Conservation (phyloP, 805 yeast species). For the Yarrowia yakushimensis region DNA sequence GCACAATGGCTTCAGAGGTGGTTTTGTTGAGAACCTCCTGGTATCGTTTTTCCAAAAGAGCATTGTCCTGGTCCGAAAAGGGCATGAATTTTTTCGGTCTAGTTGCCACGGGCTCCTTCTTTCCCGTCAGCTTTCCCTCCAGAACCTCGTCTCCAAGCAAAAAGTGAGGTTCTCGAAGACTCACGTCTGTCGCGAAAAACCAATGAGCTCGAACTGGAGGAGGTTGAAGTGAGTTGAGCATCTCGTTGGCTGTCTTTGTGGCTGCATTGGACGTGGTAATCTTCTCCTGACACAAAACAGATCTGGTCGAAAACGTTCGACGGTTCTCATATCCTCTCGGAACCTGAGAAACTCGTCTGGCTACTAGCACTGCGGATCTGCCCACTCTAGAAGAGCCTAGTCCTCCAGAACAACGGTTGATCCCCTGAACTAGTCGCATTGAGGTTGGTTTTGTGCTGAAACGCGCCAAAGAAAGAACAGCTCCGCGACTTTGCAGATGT, state of each 20-base stretch:
- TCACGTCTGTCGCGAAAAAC: constrained; percentile 83
- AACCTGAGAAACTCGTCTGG: neutral
- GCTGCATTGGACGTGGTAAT: neutral
- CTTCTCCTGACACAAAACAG: neutral
- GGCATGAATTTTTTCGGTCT: constrained; percentile 57
- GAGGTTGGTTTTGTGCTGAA: neutral
- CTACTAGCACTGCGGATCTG: neutral
- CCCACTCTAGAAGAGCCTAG: neutral
- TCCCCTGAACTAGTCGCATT: neutral
- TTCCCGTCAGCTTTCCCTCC: constrained; percentile 33
- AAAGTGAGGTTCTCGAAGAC: constrained; percentile 63
- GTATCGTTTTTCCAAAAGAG: constrained; percentile 53
- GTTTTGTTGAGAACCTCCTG: constrained; percentile 32
- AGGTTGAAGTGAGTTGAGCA: constrained; percentile 10
- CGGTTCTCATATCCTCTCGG: neutral
- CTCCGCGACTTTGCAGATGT: neutral
- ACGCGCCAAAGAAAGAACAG: neutral
- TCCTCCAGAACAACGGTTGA: neutral
- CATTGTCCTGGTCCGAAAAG: constrained; percentile 62
- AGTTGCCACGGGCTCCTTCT: neutral
- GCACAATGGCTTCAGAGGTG: constrained; percentile 37
- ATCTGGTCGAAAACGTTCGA: neutral
- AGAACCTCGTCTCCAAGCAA: constrained; percentile 31
- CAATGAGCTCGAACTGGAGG: constrained; percentile 41
- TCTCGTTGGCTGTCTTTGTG: neutral